Percentiles rank a stretch among this genome's conserved stretches.
Evolutionary conservation across 257 asterid species (phyloP).

Genomic region (Eucommia ulmoides): DNA sequence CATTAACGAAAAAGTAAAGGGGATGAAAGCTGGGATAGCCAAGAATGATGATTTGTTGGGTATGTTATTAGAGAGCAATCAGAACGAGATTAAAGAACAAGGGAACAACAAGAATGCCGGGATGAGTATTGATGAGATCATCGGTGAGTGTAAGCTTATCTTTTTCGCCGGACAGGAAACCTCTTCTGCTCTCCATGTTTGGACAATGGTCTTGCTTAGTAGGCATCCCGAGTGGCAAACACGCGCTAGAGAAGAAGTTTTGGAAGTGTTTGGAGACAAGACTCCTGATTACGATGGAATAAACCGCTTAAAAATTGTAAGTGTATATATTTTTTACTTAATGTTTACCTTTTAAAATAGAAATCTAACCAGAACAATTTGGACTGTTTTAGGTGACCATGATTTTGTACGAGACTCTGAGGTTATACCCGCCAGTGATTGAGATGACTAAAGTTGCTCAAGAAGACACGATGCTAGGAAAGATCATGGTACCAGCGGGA

Average conservation of each 20-base stretch:
- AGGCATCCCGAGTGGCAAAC: too few species aligned
- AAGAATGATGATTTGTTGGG: not conserved
- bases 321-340: too few species aligned
- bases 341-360: too few species aligned
- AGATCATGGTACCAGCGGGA: too few species aligned
- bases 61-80: not conserved
- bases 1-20: not conserved
- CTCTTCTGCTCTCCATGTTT: not conserved
- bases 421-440: too few species aligned
- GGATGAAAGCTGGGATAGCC: not conserved
- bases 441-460: too few species aligned
- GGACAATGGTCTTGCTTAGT: not conserved
- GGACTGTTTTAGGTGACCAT: too few species aligned
- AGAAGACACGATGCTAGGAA: too few species aligned
- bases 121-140: not conserved
- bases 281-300: not conserved
- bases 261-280: not conserved
- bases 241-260: not conserved
- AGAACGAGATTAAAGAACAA: not conserved
- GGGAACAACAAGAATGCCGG: not conserved
- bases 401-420: too few species aligned
- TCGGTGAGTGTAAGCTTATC: not conserved
- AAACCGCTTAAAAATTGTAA: not conserved
- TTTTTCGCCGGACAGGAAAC: not conserved
- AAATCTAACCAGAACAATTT: too few species aligned